These are phyloP conservation scores for Sporothrix inflata DNA, from an alignment of 2,329 filamentous ascomycete genomes.

Conservation along the genomic window DNA sequence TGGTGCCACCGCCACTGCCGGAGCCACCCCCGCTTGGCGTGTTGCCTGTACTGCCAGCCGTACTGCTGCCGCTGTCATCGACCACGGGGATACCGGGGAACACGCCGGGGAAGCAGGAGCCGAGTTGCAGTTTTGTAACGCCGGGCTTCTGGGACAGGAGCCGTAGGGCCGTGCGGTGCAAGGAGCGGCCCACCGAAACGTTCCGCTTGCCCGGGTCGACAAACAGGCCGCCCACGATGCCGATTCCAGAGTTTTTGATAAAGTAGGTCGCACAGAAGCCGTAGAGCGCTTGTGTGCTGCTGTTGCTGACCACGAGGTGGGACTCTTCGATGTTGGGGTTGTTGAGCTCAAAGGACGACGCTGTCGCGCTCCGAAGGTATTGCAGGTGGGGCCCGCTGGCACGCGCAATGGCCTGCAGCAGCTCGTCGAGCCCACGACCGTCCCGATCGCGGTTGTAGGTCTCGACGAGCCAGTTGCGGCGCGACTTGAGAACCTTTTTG, in stretches of 20 bases:
- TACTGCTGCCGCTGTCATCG: conserved; percentile 44
- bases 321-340: conserved; percentile 70
- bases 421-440: conserved; percentile 69
- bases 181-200: conserved; percentile 84
- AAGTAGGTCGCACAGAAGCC: conserved; percentile 92
- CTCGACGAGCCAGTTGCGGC: conserved; percentile 94
- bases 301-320: conserved; percentile 92
- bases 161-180: conserved; percentile 83
- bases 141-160: conserved; percentile 70
- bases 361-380: conserved; percentile 70
- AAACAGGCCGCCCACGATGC: conserved; percentile 82
- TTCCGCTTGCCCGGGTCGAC: conserved; percentile 86
- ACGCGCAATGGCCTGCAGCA: conserved; percentile 72
- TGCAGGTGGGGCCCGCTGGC: conserved; percentile 67
- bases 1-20: background rate
- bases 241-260: conserved; percentile 67
- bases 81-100: conserved; percentile 78
- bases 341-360: conserved; percentile 75
- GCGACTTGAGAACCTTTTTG: conserved; percentile 83
- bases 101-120: conserved; percentile 78
- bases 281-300: conserved; percentile 86
- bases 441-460: conserved; percentile 82
- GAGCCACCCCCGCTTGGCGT: conserved; percentile 20
- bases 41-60: conserved; percentile 24
- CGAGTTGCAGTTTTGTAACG: conserved; percentile 80